phyloP scores from a whole-genome alignment of 2,329 filamentous ascomycete species.

The Aspergillus neoniger region DNA sequence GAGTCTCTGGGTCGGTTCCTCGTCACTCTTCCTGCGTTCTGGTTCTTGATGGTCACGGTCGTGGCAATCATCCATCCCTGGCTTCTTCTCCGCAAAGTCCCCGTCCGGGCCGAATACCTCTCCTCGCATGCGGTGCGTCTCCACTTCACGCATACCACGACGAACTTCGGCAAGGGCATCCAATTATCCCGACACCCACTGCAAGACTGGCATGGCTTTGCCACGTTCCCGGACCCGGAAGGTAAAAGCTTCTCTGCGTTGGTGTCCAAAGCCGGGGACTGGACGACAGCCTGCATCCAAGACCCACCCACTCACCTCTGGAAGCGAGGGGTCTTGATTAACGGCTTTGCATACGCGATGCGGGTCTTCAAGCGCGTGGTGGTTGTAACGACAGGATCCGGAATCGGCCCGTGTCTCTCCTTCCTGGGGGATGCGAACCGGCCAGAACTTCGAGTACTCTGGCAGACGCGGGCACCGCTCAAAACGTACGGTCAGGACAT shows the following conservation, averaged over 20 bases:
- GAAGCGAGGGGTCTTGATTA: conserved; percentile 67
- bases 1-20: conserved; percentile 44
- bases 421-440: conserved; percentile 55
- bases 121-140: conserved; percentile 73
- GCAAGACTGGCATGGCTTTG: conserved; percentile 74
- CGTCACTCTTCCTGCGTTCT: conserved; percentile 59
- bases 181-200: conserved; percentile 65
- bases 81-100: conserved; percentile 68
- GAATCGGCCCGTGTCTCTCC: conserved; percentile 69
- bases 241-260: conserved; percentile 66
- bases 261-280: conserved; percentile 73
- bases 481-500: conserved; percentile 64
- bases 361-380: conserved; percentile 66
- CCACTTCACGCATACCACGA: conserved; percentile 65
- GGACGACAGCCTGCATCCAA: conserved; percentile 66
- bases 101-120: conserved; percentile 66
- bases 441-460: conserved; percentile 61
- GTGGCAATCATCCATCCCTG: conserved; percentile 70
- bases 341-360: conserved; percentile 68
- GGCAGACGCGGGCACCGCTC: conserved; percentile 65
- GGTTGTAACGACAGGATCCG: conserved; percentile 71
- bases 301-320: conserved; percentile 64
- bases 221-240: conserved; percentile 65
- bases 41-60: conserved; percentile 68
- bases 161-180: conserved; percentile 58